These are phyloP conservation scores for Cordyceps militaris DNA, from an alignment of 2,329 filamentous ascomycete species.

Conservation along the genomic window DNA sequence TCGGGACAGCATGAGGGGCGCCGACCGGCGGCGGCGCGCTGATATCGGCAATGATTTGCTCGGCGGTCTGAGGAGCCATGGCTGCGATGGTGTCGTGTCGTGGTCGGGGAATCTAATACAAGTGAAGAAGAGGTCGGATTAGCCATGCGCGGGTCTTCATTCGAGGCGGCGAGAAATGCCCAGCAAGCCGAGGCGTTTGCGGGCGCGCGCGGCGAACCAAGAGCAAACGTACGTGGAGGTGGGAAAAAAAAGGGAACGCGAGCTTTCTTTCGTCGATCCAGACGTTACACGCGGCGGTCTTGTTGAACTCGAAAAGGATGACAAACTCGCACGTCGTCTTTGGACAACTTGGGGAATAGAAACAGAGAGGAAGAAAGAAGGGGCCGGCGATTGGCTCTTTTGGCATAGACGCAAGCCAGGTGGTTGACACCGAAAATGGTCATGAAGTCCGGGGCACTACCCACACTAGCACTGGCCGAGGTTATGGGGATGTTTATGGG, in stretches of 20 bases:
- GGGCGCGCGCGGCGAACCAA: background rate
- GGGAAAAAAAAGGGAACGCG: background rate
- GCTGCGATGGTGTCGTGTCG: slow-evolving; percentile 26
- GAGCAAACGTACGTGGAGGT: background rate
- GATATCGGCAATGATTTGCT: slow-evolving; percentile 35
- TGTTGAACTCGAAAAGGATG: background rate
- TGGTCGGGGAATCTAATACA: slow-evolving; percentile 13
- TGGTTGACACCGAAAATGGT: slow-evolving; percentile 6
- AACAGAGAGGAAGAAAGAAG: background rate
- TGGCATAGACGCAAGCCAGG: background rate
- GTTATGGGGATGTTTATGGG: slow-evolving; percentile 7
- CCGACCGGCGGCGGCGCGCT: slow-evolving; percentile 62
- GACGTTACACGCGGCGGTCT: background rate
- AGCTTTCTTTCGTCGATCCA: background rate
- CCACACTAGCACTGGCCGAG: slow-evolving; percentile 9
- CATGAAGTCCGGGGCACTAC: slow-evolving; percentile 8
- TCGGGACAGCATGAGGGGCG: slow-evolving; percentile 66
- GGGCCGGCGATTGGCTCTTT: slow-evolving; percentile 1
- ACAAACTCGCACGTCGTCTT: slow-evolving; percentile 6
- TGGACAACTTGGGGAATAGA: background rate
- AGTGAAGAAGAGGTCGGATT: background rate
- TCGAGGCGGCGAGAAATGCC: background rate
- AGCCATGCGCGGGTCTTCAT: background rate
- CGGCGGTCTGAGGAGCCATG: slow-evolving; percentile 6
- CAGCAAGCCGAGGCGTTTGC: background rate